A percentile compares a stretch with the other conserved stretches of the same genome.
These are phyloP conservation scores for Phytophthora foliorum DNA, from an alignment of 352 stramenopile species.

Conservation along the genomic window DNA sequence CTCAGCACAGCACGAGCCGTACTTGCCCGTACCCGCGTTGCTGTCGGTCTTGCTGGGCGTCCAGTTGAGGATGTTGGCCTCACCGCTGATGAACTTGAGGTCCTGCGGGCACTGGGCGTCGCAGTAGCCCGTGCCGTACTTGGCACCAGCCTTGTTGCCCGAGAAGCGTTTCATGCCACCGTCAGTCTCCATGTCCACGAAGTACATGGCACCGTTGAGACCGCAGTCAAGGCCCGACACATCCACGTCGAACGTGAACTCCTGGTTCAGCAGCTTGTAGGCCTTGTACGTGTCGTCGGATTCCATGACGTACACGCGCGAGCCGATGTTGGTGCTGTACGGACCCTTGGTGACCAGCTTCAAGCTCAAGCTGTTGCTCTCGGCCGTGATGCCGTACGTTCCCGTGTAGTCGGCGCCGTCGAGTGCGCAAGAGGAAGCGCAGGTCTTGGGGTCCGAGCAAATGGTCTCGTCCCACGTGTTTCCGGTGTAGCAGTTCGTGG, in stretches of 20 bases:
- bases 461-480: conserved; percentile 53
- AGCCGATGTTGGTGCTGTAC: conserved; percentile 62
- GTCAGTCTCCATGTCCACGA: conserved; percentile 67
- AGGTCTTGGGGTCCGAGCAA: conserved; percentile 56
- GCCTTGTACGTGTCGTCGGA: conserved; percentile 45
- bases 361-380: conserved; percentile 41
- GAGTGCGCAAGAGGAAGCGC: conserved; percentile 52
- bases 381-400: conserved; percentile 58
- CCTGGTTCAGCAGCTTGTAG: conserved; percentile 68
- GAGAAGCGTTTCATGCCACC: conserved; percentile 39
- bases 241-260: conserved; percentile 78
- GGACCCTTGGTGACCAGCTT: conserved; percentile 58
- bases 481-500: conserved; percentile 65
- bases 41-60: conserved; percentile 29
- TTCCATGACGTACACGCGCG: conserved; percentile 63
- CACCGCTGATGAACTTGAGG: conserved; percentile 73
- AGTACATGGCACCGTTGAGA: conserved; percentile 71
- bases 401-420: conserved; percentile 63
- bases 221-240: conserved; percentile 58
- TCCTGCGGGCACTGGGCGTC: conserved; percentile 67
- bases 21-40: conserved; percentile 51
- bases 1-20: conserved; percentile 67
- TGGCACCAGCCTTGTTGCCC: conserved; percentile 30
- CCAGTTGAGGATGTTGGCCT: conserved; percentile 70
- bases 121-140: conserved; percentile 43